A percentile compares a stretch with the other conserved stretches of the same genome.
Conservation (phyloP, 1,284 basidiomycete species). For the Cystobasidiaceae sp. region DNA sequence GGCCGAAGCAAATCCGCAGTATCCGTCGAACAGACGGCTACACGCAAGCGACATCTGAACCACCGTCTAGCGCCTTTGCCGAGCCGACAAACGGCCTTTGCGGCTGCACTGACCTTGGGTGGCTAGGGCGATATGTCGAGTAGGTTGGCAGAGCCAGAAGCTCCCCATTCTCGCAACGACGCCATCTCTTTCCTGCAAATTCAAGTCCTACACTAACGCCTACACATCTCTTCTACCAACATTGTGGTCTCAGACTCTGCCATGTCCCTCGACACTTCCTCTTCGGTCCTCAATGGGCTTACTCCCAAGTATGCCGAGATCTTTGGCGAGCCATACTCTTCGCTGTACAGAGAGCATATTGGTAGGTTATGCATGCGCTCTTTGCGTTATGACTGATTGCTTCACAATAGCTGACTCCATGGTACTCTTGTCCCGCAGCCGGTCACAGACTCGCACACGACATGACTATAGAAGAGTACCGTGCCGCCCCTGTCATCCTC, state of each 20-base stretch:
- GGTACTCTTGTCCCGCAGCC: not conserved
- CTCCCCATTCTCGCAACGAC: no score
- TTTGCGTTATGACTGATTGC: not conserved
- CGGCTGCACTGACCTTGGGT: no score
- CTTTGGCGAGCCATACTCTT: slow-evolving; percentile 20
- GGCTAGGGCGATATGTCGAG: no score
- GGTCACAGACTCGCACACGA: slow-evolving; percentile 26
- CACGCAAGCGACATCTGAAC: no score
- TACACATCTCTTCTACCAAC: not conserved
- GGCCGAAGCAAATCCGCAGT: no score
- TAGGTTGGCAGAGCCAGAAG: no score
- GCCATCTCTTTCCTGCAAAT: not conserved
- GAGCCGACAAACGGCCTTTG: no score
- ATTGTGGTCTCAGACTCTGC: not conserved
- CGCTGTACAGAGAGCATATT: slow-evolving; percentile 24
- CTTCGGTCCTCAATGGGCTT: slow-evolving; percentile 9
- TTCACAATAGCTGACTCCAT: not conserved
- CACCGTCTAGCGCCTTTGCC: no score
- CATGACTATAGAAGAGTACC: slow-evolving; percentile 31
- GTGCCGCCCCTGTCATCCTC: slow-evolving; percentile 23
- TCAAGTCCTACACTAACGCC: not conserved
- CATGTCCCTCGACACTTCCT: slow-evolving; percentile 17
- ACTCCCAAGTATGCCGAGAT: slow-evolving; percentile 21
- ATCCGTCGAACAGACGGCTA: no score
- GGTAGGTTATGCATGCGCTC: not conserved